phyloP scores from a whole-genome alignment of 106 monocot genomes.

The Gastrodia elata region DNA sequence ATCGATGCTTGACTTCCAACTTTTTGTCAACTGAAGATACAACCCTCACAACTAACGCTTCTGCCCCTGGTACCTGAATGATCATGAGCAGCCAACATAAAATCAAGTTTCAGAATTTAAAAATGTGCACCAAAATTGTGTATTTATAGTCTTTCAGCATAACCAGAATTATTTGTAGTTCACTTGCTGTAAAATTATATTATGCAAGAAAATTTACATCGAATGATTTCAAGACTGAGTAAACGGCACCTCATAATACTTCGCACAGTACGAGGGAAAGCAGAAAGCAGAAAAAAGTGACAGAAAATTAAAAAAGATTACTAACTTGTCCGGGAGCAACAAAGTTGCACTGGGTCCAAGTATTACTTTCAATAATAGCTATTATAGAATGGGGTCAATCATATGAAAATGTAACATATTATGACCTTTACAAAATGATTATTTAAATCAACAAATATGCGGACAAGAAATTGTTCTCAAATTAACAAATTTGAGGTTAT shows the following conservation, averaged over 20 bases:
- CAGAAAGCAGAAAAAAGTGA: too few species aligned
- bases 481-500: neutral
- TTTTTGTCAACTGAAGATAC: conserved; percentile 95
- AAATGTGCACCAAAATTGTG: conserved; percentile 1
- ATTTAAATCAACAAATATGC: neutral
- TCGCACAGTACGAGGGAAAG: neutral
- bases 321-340: too few species aligned
- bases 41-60: conserved; percentile 84
- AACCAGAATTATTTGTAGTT: neutral
- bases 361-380: too few species aligned
- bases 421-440: neutral
- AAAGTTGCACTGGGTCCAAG: too few species aligned
- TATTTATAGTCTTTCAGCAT: neutral
- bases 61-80: conserved; percentile 73
- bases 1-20: conserved; percentile 77
- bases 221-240: neutral
- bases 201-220: too few species aligned
- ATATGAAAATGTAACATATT: neutral
- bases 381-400: neutral
- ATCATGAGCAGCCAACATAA: neutral
- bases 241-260: too few species aligned
- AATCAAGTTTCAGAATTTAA: neutral
- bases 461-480: neutral
- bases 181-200: neutral
- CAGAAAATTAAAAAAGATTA: too few species aligned